These are phyloP conservation scores for Geranium brycei DNA, from an alignment of 345 rosid genomes.

Conservation along the genomic window DNA sequence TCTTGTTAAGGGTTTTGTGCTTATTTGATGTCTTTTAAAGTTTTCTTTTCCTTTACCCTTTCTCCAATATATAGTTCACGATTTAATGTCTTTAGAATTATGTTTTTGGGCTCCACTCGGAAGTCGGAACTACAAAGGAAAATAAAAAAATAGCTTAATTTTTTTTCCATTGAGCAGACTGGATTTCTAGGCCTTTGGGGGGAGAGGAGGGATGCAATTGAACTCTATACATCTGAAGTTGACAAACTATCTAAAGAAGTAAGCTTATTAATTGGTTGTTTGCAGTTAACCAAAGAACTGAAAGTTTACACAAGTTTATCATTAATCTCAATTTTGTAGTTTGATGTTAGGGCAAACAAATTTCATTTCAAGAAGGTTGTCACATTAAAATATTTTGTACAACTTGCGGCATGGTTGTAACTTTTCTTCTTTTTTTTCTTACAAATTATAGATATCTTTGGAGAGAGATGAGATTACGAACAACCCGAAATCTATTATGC, in stretches of 20 bases:
- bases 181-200: slow-evolving; percentile 75
- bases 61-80: background rate
- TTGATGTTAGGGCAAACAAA: too few species aligned
- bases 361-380: too few species aligned
- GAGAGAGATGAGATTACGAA: slow-evolving; percentile 48
- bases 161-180: slow-evolving; percentile 29
- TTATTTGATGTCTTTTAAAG: too few species aligned
- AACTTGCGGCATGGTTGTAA: background rate
- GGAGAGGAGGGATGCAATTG: slow-evolving; percentile 59
- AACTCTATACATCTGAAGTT: slow-evolving; percentile 43
- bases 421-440: background rate
- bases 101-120: background rate
- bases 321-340: background rate
- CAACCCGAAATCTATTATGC: slow-evolving; percentile 43
- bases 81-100: background rate
- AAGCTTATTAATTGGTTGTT: slow-evolving; percentile 2
- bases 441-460: slow-evolving; percentile 33
- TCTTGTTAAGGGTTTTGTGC: too few species aligned
- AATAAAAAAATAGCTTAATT: background rate
- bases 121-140: background rate
- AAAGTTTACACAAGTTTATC: background rate
- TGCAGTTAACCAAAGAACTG: too few species aligned
- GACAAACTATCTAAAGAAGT: slow-evolving; percentile 50
- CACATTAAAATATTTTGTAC: background rate
- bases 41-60: too few species aligned